phyloP scores from a whole-genome alignment of 2,329 filamentous ascomycete genomes.

The Colletotrichum horii region DNA sequence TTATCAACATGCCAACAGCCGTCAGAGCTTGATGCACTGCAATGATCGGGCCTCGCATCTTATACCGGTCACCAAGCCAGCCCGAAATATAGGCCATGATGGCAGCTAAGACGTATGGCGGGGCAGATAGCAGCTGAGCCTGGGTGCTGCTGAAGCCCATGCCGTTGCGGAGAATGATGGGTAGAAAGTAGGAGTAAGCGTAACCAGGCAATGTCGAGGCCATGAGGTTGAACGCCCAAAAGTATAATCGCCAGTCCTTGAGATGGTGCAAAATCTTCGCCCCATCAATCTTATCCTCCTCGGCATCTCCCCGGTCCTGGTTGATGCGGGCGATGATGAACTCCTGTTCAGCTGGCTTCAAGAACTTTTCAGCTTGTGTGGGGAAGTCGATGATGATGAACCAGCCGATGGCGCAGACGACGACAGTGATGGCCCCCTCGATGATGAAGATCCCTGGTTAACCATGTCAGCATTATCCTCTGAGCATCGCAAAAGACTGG shows the following conservation, averaged over 20 bases:
- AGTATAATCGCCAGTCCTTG: conserved; percentile 38
- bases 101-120: conserved; percentile 25
- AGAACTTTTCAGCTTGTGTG: conserved; percentile 24
- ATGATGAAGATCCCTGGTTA: conserved; percentile 22
- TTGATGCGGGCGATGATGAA: conserved; percentile 39
- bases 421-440: conserved; percentile 28
- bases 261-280: conserved; percentile 30
- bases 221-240: conserved; percentile 37
- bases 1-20: conserved; percentile 28
- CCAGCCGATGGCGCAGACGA: conserved; percentile 27
- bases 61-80: conserved; percentile 26
- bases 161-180: conserved; percentile 37
- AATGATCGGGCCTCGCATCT: conserved; percentile 25
- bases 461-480: neutral
- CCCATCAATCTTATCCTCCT: conserved; percentile 29
- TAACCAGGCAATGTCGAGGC: conserved; percentile 34
- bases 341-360: conserved; percentile 23
- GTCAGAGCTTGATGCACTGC: conserved; percentile 20
- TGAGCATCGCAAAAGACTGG: neutral
- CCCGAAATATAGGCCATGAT: conserved; percentile 21
- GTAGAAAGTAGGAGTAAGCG: conserved; percentile 39
- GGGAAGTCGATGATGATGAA: conserved; percentile 27
- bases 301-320: conserved; percentile 20
- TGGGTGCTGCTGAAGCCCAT: conserved; percentile 37
- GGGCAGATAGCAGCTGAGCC: conserved; percentile 29